Evolutionary conservation across 73 alveolate species (phyloP).

Genomic region (Tetrahymena thermophila): DNA sequence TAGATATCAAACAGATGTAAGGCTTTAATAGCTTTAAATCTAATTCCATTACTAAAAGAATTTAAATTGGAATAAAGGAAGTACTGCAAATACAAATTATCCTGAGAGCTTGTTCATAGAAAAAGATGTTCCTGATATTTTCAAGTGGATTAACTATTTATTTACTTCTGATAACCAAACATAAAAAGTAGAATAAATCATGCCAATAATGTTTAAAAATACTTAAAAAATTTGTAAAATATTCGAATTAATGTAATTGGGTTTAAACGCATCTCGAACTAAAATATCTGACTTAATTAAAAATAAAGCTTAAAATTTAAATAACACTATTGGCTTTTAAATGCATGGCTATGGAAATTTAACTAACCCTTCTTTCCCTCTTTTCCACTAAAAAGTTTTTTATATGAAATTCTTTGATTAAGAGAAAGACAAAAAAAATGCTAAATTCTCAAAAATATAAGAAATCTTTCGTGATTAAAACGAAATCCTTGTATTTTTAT

Average conservation of each 20-base stretch:
- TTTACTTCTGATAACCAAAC: neutral
- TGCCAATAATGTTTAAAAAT: conserved; percentile 30
- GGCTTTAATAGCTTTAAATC: neutral
- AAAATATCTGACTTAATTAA: neutral
- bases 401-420: conserved; percentile 12
- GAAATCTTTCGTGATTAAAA: neutral
- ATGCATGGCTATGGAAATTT: conserved; percentile 7
- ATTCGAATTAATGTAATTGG: neutral
- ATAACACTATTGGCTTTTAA: conserved; percentile 11
- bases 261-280: neutral
- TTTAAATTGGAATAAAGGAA: neutral
- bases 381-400: conserved; percentile 6
- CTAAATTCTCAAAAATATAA: neutral
- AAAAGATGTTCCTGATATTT: conserved; percentile 12
- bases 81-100: neutral
- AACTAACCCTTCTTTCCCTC: neutral
- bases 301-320: neutral
- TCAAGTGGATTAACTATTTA: conserved; percentile 13
- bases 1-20: conserved; percentile 3
- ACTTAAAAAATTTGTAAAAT: conserved; percentile 28
- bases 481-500: neutral
- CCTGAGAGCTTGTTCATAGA: conserved; percentile 12
- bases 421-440: conserved; percentile 10
- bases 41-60: conserved; percentile 6
- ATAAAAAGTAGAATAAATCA: neutral